Base-by-base conservation (phyloP, 2,329 filamentous ascomycete genomes). In the Epichloe brachyelytri region DNA sequence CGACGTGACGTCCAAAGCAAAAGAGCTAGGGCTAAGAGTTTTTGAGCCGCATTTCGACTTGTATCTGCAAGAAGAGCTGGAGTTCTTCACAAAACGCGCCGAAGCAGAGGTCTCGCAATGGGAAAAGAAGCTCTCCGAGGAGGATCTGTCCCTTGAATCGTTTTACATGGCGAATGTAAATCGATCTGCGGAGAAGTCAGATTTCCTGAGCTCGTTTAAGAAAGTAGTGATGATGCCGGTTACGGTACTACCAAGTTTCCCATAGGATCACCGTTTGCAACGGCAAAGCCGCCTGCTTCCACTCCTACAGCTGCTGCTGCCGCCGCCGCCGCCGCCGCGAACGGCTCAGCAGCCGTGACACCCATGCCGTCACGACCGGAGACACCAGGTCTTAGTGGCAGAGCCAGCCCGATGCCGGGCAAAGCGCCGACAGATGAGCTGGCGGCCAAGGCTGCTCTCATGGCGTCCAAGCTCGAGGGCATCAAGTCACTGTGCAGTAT, bases 211-310 rank as follows among this genome's bases (percentile, higher is more conserved):
- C 44, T 95, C 90, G 0, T 98, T 98, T 74, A 96, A 89, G 63
- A 97, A 97, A 67, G 93, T 98, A 8, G 87, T 98, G 57, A 96
- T 98, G 90, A 94, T 95, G 83, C 93, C 93, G 2, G 91, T 98
- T 46, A 95, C 88, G 49, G 91, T 89, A 8, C 73, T 97, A 4
- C 87, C 88, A 1, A 83, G 78, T 45, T 79, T 88, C 54, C 78
- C 5, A 70, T 79, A 47, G 72, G 73, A 8, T 79, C 72, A n/a
- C 76, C 76, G 50, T 87, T 81, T 61, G 75, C 69, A 54, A 68
- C 66, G 37, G 63, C 61, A 46, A 75, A 71, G 50, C 62, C 71
- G 0, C 53, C 66, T 8, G 50, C 59, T 1, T 19, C 37, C 3
- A 8, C 22, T 30, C n/a, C 26, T 11, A 17, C 40, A 3, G 41